Evolutionary conservation across 2,329 filamentous ascomycete genomes (phyloP), one percentile per base, ranked within the genome.

Genomic region (Colletotrichum acutatum): DNA sequence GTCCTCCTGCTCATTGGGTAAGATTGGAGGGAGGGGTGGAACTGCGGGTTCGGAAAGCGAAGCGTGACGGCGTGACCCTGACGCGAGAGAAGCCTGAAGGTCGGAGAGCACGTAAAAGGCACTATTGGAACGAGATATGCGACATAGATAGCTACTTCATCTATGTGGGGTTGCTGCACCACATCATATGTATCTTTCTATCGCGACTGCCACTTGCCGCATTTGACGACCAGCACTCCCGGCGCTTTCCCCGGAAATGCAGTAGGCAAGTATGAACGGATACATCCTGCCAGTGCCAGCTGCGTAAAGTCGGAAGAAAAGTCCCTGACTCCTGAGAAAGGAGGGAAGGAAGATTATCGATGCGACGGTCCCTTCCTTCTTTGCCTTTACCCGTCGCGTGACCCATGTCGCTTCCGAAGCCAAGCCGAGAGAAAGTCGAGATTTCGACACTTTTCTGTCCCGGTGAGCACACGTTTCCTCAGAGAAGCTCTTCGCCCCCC

Each of bases 1-100:
- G 66, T 72, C 70, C 70, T 66, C 69, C 66, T 37, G 60, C 26
- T 69, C 58, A 72, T 72, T 72, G 66, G 66, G 42, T 72, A 65
- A 70, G 56, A 70, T 72, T 70, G 26, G 53, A 60, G 56, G 64
- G 37, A 24, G 46, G 53, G 58, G 52, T 52, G 60, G 37, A 16
- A 56, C 67, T 54, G 70, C 59, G 70, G 66, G 30, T 19, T 68
- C 65, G 64, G 46, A 60, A 42, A 24, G 49, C 34, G 37, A 68
- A 63, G 52, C 37, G 49, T 34, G 58, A 49, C 46, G 64, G 53
- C 62, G 53, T 67, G 57, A 12, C 68, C 63, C 24, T 49, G 68
- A 67, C 53, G 49, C 42, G 12, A 46, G 46, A 53, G 7, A 37
- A 5, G 37, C 37, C 37, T 42, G 37, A 19, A 34, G 11, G 37